Base-by-base conservation (phyloP, 371 early-diverging fungal species). In the Circinella minor region DNA sequence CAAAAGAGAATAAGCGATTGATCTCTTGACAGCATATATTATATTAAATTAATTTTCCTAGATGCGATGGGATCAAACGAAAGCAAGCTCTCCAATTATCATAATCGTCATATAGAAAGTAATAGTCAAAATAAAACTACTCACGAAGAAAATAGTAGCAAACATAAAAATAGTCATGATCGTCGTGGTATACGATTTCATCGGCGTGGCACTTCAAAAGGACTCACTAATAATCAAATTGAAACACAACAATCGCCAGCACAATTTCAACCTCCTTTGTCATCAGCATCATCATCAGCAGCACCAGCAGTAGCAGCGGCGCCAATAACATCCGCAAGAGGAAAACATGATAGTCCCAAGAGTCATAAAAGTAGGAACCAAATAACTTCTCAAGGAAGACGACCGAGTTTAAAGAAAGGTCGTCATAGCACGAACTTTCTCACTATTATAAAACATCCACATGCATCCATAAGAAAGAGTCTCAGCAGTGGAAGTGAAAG, bases 21-120 rank as follows among this genome's bases (percentile, higher is more conserved):
- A 39, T 63, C 47, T 43, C 48, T 39, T 51, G 4, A 51, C 6
- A 27, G 46, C 48, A 48, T 63, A n/a, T 37, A 47, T 39, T 37
- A 37, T 14, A 61, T 17, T 6, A 63, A 4, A 47, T 14, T 34
- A 18, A 34, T 13, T 5, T 13, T 34, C 57, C 36, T 57, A 6
- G 5, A 57, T 57, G 57, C 57, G 48, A 65, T 65, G 66, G 66
- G 66, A 65, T 65, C 55, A 37, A 65, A 51, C n/a, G 55, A 65
- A 38, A 65, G 66, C 66, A 65, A 65, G 18, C 20, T 55, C 37
- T 27, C 39, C 55, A 36, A 65, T 38, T 10, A 39, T 51, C 3
- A 46, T 20, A 49, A 7, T n/a, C 43, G 43, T 43, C 43, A 64
- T 34, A 43, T 17, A 49, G 36, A 64, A n/a, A 20, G 5, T 51